These are phyloP conservation scores for Cymodocea nodosa DNA, from an alignment of 116 monocot species.

Conservation along the genomic window DNA sequence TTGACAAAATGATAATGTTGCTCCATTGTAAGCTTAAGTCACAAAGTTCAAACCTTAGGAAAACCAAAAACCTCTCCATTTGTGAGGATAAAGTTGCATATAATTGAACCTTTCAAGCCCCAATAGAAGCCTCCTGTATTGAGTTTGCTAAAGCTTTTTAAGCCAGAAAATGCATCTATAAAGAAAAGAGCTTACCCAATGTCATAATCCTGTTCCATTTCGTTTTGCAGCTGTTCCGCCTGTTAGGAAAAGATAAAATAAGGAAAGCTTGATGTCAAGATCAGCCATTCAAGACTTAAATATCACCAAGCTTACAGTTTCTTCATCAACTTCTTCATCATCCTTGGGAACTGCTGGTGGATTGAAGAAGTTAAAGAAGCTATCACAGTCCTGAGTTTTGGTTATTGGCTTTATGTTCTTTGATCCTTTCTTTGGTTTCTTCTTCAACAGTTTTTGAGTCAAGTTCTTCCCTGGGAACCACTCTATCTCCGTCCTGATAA, in stretches of 20 bases:
- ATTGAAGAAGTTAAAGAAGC: constrained; percentile 93
- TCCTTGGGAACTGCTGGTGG: constrained; percentile 75
- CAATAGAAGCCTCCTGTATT: no score
- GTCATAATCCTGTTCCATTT: constrained; percentile 91
- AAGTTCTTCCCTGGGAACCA: constrained; percentile 84
- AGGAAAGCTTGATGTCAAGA: not conserved
- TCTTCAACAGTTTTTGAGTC: constrained; percentile 81
- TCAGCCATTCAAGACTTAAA: not conserved
- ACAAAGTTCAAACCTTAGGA: no score
- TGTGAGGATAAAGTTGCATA: no score
- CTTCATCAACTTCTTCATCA: constrained; percentile 74
- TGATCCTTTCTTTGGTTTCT: constrained; percentile 82
- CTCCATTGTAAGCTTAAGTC: no score
- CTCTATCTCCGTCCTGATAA: constrained; percentile 66
- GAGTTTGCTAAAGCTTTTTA: not conserved
- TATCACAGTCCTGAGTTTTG: constrained; percentile 67
- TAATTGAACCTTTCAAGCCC: no score
- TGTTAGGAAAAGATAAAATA: constrained; percentile 13
- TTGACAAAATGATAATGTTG: no score
- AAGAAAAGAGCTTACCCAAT: constrained; percentile 42
- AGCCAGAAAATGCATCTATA: no score
- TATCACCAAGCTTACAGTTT: constrained; percentile 32
- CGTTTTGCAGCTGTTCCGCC: constrained; percentile 72
- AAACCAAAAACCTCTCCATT: no score
- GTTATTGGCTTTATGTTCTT: constrained; percentile 65